Evolutionary conservation across 208 protist species (phyloP).

Genomic region (Acanthamoeba triangularis): DNA sequence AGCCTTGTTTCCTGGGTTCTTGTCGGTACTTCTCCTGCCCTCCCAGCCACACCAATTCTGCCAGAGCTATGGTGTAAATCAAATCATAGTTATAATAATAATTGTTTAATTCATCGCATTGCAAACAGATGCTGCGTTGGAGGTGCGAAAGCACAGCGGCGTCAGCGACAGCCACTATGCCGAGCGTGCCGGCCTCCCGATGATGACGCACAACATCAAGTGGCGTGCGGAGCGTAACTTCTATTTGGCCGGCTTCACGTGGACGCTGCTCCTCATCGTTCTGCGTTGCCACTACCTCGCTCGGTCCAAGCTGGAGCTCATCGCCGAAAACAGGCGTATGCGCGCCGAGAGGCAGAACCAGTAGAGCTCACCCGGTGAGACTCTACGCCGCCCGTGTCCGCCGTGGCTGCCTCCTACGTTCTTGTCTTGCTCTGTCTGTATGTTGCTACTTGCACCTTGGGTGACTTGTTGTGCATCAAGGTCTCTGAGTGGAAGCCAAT

Average conservation of each 20-base stretch:
- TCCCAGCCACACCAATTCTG: background rate
- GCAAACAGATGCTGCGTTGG: background rate
- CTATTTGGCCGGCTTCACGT: background rate
- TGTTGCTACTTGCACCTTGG: background rate
- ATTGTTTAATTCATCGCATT: background rate
- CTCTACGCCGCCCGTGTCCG: too few species aligned
- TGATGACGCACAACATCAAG: constrained; percentile 3
- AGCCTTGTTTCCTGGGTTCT: background rate
- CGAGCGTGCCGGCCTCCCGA: background rate
- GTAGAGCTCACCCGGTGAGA: background rate
- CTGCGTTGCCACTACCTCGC: constrained; percentile 37
- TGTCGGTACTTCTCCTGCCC: background rate
- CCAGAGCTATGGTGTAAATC: background rate
- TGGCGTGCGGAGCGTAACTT: constrained; percentile 25
- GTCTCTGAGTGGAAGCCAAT: too few species aligned
- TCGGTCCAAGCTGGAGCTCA: constrained; percentile 19
- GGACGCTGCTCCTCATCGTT: constrained; percentile 11
- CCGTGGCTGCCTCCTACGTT: too few species aligned
- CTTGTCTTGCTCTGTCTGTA: too few species aligned
- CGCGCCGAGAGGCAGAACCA: constrained; percentile 15
- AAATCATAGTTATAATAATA: background rate
- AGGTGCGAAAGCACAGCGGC: background rate
- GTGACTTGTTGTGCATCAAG: background rate
- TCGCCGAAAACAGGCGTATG: background rate
- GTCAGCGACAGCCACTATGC: background rate